Conservation (phyloP, 2,329 filamentous ascomycete genomes). For the Hawksworthiomyces lignivorus region DNA sequence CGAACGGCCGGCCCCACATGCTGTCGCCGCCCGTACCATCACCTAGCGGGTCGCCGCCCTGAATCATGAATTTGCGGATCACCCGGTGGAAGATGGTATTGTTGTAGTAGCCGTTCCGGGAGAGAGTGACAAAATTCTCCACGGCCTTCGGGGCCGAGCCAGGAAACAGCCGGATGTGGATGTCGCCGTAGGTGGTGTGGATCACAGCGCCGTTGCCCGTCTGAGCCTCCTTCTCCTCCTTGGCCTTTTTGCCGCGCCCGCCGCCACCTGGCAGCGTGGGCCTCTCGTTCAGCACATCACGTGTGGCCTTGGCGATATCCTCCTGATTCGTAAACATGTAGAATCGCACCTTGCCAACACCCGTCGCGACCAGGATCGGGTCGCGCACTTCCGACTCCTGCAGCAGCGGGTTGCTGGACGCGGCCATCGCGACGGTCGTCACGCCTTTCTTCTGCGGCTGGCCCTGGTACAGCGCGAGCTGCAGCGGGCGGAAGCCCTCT, state of each 20-base stretch:
- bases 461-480: constrained; percentile 85
- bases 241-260: constrained; percentile 43
- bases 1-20: constrained; percentile 89
- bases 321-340: constrained; percentile 97
- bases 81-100: constrained; percentile 95
- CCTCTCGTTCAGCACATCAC: constrained; percentile 93
- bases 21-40: constrained; percentile 86
- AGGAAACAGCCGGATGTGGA: constrained; percentile 86
- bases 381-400: constrained; percentile 88
- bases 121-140: constrained; percentile 94
- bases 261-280: constrained; percentile 49
- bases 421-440: constrained; percentile 94
- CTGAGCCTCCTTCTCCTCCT: constrained; percentile 46
- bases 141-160: constrained; percentile 89
- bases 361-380: constrained; percentile 79
- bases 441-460: constrained; percentile 90
- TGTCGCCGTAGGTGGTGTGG: constrained; percentile 91
- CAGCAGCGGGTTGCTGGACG: constrained; percentile 84
- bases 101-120: constrained; percentile 90
- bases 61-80: constrained; percentile 98
- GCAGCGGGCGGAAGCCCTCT: constrained; percentile 76
- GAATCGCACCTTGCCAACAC: constrained; percentile 80
- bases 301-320: constrained; percentile 68
- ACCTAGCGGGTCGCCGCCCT: constrained; percentile 73
- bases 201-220: constrained; percentile 74